Conservation (phyloP, 2,329 filamentous ascomycete species). For the Monilinia vaccinii-corymbosi region DNA sequence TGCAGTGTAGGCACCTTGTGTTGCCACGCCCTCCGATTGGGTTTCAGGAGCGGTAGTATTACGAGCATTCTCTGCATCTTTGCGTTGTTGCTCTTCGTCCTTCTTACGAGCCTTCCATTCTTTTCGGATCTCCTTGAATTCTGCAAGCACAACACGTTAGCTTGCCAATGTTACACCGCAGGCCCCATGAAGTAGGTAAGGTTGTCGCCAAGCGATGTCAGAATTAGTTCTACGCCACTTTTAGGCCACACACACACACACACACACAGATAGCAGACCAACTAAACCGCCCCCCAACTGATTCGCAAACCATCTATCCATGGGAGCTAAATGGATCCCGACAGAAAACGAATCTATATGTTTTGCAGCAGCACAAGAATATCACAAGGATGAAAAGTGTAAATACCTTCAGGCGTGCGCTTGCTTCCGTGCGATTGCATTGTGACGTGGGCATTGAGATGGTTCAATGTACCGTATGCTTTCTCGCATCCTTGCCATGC, state of each 20-base stretch:
- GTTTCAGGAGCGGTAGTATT: conserved; percentile 50
- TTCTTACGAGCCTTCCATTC: conserved; percentile 99
- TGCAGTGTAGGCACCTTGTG: conserved; percentile 37
- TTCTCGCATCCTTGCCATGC: conserved; percentile 98
- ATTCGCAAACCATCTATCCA: conserved; percentile 10
- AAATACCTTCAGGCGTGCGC: conserved; percentile 86
- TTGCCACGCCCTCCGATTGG: conserved; percentile 43
- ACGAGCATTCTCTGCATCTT: conserved; percentile 73
- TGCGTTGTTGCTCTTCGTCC: conserved; percentile 86
- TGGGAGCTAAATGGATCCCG: neutral
- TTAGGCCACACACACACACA: conserved; percentile 23
- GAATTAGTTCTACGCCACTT: conserved; percentile 39
- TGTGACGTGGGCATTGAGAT: conserved; percentile 94
- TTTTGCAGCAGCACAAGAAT: neutral
- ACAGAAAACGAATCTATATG: neutral
- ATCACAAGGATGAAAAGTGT: neutral
- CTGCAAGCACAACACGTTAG: conserved; percentile 33
- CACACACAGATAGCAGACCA: conserved; percentile 10
- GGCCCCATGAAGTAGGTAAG: conserved; percentile 28
- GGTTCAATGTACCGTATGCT: conserved; percentile 94
- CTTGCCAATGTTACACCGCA: conserved; percentile 23
- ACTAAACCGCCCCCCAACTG: conserved; percentile 13
- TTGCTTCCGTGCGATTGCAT: conserved; percentile 97
- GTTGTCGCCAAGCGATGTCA: conserved; percentile 38
- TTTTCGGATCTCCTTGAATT: conserved; percentile 98